Evolutionary conservation across 129 eudicot genomes (phyloP), one percentile per base, ranked within the genome.

Genomic region (Helianthus tuberosus): DNA sequence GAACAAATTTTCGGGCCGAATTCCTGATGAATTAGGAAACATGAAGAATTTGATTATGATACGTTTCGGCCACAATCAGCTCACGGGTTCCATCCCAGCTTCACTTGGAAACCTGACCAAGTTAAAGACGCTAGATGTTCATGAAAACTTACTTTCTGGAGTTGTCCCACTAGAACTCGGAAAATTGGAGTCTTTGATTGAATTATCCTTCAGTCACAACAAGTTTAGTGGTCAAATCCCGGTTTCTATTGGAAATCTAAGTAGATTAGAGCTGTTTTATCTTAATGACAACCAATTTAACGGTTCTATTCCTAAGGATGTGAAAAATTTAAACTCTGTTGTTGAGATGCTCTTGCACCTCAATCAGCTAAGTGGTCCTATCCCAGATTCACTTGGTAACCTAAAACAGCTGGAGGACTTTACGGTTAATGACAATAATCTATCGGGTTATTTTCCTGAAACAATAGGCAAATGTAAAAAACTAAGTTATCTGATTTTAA

Each of bases 51-150:
- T 86, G 9, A 46, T 16, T 27, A 4, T 13, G 14, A n/a, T 84
- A 14, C 11, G 5, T 5, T 6, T 84, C 1, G 41, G 8, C 12
- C 63, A 52, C 3, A 84, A 84, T 62, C 29, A 12, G 3, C 75
- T 84, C 11, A 53, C 66, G 1, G 88, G 88, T 63, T 25, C 80
- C 3, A 68, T 80, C 41, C 85, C 88, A 2, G 52, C 43, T 44
- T 71, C 82, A 3, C 43, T 84, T 8, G 80, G 80, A 6, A 73
- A 84, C 55, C 74, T 84, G 29, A 29, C 13, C 25, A 72, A 61
- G 35, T 38, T 80, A 59, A 13, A 44, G 23, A 14, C 4, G 8
- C 14, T 79, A 1, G 68, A 48, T 58, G 79, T 80, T 41, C 71
- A 49, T 15, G 74, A 43, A 55, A 80, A 76, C 57, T 11, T 57